Percentiles rank a stretch among this genome's conserved stretches.
phyloP scores from a whole-genome alignment of 2,329 filamentous ascomycete species.

The Alternaria triticina region DNA sequence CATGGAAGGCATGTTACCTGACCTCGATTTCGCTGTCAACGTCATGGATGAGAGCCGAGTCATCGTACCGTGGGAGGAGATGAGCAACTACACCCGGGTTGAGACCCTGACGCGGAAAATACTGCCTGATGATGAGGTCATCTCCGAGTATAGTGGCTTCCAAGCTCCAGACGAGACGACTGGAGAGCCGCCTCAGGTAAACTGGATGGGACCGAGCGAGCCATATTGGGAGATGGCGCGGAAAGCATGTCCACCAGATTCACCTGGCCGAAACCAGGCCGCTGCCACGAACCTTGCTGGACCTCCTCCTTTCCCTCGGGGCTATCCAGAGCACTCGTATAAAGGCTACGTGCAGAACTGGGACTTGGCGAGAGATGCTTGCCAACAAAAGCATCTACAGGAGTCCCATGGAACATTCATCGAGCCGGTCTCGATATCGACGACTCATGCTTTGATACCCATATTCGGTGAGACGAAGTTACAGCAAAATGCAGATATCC shows the following conservation, averaged over 20 bases:
- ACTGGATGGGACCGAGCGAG: constrained; percentile 33
- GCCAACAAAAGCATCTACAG: constrained; percentile 54
- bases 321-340: constrained; percentile 41
- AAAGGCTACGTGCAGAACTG: constrained; percentile 58
- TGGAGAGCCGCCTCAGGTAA: constrained; percentile 34
- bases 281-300: constrained; percentile 46
- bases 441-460: constrained; percentile 55
- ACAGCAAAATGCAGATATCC: constrained; percentile 58
- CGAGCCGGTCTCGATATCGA: constrained; percentile 55
- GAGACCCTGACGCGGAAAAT: constrained; percentile 39
- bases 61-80: constrained; percentile 56
- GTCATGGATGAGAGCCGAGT: constrained; percentile 58
- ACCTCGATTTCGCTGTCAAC: constrained; percentile 57
- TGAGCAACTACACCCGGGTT: constrained; percentile 47
- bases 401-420: constrained; percentile 57
- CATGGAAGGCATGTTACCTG: constrained; percentile 50
- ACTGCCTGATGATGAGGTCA: constrained; percentile 33
- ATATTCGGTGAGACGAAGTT: constrained; percentile 60
- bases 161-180: constrained; percentile 32
- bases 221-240: constrained; percentile 54
- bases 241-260: constrained; percentile 50
- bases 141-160: constrained; percentile 14
- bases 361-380: constrained; percentile 54
- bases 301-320: constrained; percentile 38
- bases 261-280: constrained; percentile 43